A percentile compares a stretch with the other conserved stretches of the same genome.
Evolutionary conservation across 139 green algal genomes (phyloP).

Genomic region (Nannochloris sp.): DNA sequence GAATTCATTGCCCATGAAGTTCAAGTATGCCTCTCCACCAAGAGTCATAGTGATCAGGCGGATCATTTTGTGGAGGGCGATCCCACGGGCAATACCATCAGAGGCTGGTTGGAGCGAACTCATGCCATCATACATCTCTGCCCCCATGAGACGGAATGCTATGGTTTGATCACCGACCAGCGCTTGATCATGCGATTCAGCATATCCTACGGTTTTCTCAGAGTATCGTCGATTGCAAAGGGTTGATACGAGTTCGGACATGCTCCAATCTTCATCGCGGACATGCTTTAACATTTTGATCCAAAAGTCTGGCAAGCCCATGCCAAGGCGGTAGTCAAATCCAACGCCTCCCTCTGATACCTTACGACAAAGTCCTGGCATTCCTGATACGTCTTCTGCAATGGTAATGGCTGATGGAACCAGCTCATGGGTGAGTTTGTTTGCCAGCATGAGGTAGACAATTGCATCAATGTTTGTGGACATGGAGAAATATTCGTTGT

Average conservation of each 20-base stretch:
- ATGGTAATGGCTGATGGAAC: slow-evolving; percentile 64
- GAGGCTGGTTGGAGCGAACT: slow-evolving; percentile 32
- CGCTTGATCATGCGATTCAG: slow-evolving; percentile 81
- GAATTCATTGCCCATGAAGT: slow-evolving; percentile 95
- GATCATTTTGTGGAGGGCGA: slow-evolving; percentile 82
- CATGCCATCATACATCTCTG: slow-evolving; percentile 81
- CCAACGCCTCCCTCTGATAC: slow-evolving; percentile 82
- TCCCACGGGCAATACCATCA: slow-evolving; percentile 46
- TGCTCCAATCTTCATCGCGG: slow-evolving; percentile 78
- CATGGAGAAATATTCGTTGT: slow-evolving; percentile 33
- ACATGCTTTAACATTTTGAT: slow-evolving; percentile 56
- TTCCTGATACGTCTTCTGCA: slow-evolving; percentile 90
- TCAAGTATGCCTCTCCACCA: slow-evolving; percentile 75
- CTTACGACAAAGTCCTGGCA: slow-evolving; percentile 81
- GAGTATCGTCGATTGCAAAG: slow-evolving; percentile 83
- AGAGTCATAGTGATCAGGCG: slow-evolving; percentile 31
- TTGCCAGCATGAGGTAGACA: slow-evolving; percentile 95
- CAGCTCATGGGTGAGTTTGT: slow-evolving; percentile 73
- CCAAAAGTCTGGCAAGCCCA: slow-evolving; percentile 92
- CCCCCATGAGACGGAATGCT: slow-evolving; percentile 50
- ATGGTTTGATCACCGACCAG: slow-evolving; percentile 66
- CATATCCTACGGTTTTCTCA: slow-evolving; percentile 76
- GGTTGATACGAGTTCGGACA: slow-evolving; percentile 66
- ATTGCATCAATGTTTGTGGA: slow-evolving; percentile 87
- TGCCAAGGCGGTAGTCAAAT: slow-evolving; percentile 87